Conservation (phyloP, 2,329 filamentous ascomycete species). For the Xylariaceae sp. region DNA sequence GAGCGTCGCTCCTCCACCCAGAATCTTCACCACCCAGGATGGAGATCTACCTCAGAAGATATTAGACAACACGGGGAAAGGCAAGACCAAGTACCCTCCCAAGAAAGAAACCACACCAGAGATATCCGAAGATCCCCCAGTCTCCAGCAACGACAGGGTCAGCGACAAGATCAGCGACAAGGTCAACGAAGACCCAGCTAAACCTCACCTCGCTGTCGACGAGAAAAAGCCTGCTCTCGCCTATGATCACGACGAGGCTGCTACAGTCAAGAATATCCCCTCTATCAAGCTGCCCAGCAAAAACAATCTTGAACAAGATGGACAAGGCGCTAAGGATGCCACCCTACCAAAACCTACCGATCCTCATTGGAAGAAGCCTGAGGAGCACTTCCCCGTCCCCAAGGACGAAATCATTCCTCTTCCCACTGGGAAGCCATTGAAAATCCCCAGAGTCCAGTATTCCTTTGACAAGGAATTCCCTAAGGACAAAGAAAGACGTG, state of each 20-base stretch:
- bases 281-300: conserved; percentile 30
- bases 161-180: conserved; percentile 11
- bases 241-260: conserved; percentile 24
- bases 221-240: conserved; percentile 17
- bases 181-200: conserved; percentile 15
- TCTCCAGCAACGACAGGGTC: too few relatives aligned
- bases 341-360: conserved; percentile 24
- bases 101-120: conserved; percentile 22
- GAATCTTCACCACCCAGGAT: conserved; percentile 12
- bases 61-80: conserved; percentile 16
- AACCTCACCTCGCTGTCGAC: conserved; percentile 11
- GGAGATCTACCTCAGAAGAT: conserved; percentile 17
- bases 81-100: conserved; percentile 17
- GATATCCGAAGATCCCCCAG: conserved; percentile 7
- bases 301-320: too few relatives aligned
- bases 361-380: conserved; percentile 69
- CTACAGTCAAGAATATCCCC: conserved; percentile 22
- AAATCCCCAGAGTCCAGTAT: conserved; percentile 74
- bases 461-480: conserved; percentile 64
- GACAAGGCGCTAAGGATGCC: conserved; percentile 24
- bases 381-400: conserved; percentile 74
- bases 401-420: conserved; percentile 67
- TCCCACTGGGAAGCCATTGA: conserved; percentile 65
- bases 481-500: conserved; percentile 56
- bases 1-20: conserved; percentile 10